Percentiles rank a stretch among this genome's conserved stretches.
Conservation (phyloP, 768 basidiomycete genomes). For the Lentinula boryana region DNA sequence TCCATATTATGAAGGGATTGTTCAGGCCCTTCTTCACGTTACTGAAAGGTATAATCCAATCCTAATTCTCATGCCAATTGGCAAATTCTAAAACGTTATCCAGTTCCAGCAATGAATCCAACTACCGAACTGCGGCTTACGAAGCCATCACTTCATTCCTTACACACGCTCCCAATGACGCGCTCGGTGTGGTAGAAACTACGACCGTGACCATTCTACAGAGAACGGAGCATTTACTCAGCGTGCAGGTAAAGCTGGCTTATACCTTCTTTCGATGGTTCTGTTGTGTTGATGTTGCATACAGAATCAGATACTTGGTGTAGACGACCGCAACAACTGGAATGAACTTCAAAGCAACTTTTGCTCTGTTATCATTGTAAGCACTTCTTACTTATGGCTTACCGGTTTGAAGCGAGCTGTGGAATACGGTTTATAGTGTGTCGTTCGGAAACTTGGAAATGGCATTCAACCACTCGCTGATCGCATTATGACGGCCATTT, state of each 20-base stretch:
- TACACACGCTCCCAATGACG: slow-evolving; percentile 73
- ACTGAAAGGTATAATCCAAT: slow-evolving; percentile 64
- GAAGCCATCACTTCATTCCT: slow-evolving; percentile 90
- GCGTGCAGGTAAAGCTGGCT: slow-evolving; percentile 58
- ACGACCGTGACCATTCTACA: slow-evolving; percentile 77
- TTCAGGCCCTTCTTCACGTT: slow-evolving; percentile 76
- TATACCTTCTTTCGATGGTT: background rate
- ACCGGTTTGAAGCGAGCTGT: background rate
- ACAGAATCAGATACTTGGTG: slow-evolving; percentile 88
- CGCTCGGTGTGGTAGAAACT: slow-evolving; percentile 74
- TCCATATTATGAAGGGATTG: slow-evolving; percentile 84
- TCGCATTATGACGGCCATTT: slow-evolving; percentile 88
- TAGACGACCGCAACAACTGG: slow-evolving; percentile 98
- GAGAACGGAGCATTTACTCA: slow-evolving; percentile 84
- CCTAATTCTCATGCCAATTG: slow-evolving; percentile 8
- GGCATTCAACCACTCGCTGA: slow-evolving; percentile 88
- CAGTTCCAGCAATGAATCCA: slow-evolving; percentile 81
- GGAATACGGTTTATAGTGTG: slow-evolving; percentile 41
- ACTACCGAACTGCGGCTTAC: slow-evolving; percentile 93
- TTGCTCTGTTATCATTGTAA: slow-evolving; percentile 82
- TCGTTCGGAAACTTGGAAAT: slow-evolving; percentile 76
- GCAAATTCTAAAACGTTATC: background rate
- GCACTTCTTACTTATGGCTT: slow-evolving; percentile 19
- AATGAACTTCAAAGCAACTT: slow-evolving; percentile 96
- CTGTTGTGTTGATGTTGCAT: background rate